Evolutionary conservation across 2,329 filamentous ascomycete species (phyloP).

Genomic region (Dryadomyces quercivorus): DNA sequence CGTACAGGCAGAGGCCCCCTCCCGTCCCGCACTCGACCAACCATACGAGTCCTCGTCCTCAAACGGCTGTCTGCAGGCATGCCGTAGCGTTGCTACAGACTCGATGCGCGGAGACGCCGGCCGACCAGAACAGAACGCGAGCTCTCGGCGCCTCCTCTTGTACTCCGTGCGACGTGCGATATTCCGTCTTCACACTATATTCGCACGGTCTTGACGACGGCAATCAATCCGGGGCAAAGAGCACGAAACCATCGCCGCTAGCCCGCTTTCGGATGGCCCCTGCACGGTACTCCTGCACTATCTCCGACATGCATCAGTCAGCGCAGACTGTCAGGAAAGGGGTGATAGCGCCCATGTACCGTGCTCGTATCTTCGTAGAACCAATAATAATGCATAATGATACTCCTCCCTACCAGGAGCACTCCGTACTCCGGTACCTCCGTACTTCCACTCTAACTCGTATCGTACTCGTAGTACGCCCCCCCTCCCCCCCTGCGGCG

Average conservation of each 20-base stretch:
- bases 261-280: background rate
- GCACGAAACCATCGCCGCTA: background rate
- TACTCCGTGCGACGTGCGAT: background rate
- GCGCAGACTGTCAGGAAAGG: background rate
- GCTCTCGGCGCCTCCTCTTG: background rate
- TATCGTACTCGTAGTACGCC: too few species aligned
- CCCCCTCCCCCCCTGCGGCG: too few species aligned
- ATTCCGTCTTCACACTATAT: background rate
- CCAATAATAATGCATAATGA: too few species aligned
- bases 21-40: too few species aligned
- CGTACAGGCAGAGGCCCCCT: too few species aligned
- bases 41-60: too few species aligned
- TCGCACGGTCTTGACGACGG: background rate
- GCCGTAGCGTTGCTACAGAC: background rate
- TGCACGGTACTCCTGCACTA: background rate
- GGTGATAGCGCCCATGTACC: background rate
- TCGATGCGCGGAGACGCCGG: background rate
- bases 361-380: background rate
- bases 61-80: too few species aligned
- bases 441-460: too few species aligned
- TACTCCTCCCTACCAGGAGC: too few species aligned
- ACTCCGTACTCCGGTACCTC: too few species aligned
- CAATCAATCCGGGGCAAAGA: background rate
- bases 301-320: background rate
- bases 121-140: too few species aligned